Base-by-base conservation (phyloP, 768 basidiomycete genomes). In the Suillus subaureus region DNA sequence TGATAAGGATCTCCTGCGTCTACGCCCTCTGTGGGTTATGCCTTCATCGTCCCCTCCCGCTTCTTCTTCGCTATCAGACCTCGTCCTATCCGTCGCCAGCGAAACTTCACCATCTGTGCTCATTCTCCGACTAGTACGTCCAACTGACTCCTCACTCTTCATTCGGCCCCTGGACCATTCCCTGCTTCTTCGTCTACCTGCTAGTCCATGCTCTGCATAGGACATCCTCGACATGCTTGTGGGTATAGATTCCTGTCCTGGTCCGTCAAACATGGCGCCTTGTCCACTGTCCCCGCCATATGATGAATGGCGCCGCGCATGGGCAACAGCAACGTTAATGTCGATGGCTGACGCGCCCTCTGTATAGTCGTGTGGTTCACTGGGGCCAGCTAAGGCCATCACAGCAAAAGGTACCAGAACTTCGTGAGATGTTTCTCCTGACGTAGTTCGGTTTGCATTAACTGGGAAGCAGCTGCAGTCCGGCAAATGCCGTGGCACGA, bases 151-250 rank as follows among this genome's bases (percentile, higher is more conserved):
- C 61, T 75, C 75, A 66, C 89, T 87, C 73, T 80, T 84, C 68
- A 83, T 80, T 51, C 86, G 81, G 31, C 73, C 77, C 52, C 80
- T 77, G 39, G 84, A 79, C 82, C 84, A 82, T 39, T 79, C 82
- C 9, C 85, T 85, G 68, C 87, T 88, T 72, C 85, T 88, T 67
- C 85, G 82, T 65, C 89, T 81, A 31, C 79, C 78, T 13, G 79
- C 62, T 35, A 68, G 42, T n/a, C 71, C 68, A 16, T 72, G 75
- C 64, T 85, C 88, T 40, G 84, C 75, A 60, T 88, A 82, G 18
- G 89, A 85, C 93, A 95, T 94, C 64, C 89, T 83, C 8, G 93
- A 92, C 18, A 89, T 85, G 70, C 92, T 92, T 72, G 89, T 93
- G 0, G 93, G 93, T 70, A 92, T 87, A 33, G 83, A 87, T 39